Conservation (phyloP, 805 yeast species). For the Hanseniaspora guilliermondii region DNA sequence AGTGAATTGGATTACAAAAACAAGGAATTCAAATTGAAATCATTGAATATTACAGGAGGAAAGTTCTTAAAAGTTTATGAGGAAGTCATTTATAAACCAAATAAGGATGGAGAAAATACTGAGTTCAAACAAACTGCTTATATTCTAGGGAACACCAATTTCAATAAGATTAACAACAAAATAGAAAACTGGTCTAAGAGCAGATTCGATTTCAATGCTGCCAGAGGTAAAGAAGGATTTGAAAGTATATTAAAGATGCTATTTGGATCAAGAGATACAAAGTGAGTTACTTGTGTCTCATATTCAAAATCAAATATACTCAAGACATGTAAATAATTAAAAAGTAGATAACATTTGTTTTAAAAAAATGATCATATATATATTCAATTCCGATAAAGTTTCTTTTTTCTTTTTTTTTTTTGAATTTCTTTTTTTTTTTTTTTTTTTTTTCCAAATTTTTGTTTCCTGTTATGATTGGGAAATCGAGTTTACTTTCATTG, state of each 20-base stretch:
- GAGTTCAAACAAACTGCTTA: conserved; percentile 71
- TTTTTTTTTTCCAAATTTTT: neutral
- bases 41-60: conserved; percentile 75
- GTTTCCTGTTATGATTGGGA: neutral
- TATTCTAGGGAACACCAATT: conserved; percentile 70
- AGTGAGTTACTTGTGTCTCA: neutral
- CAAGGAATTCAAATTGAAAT: conserved; percentile 60
- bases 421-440: neutral
- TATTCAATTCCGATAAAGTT: neutral
- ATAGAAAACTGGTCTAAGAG: conserved; percentile 88
- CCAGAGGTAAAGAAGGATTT: conserved; percentile 69
- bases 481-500: no score
- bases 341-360: neutral
- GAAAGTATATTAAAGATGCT: conserved; percentile 58
- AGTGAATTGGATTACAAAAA: conserved; percentile 63
- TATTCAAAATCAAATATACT: neutral
- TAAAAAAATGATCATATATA: neutral
- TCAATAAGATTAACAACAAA: conserved; percentile 59
- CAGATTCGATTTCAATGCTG: conserved; percentile 79
- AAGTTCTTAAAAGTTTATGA: conserved; percentile 69
- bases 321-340: neutral
- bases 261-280: conserved; percentile 5
- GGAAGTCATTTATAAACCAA: conserved; percentile 71
- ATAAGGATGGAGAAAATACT: conserved; percentile 39
- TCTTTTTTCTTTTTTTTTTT: neutral